A percentile compares a stretch with the other conserved stretches of the same genome.
phyloP scores from a whole-genome alignment of 495 filamentous ascomycete genomes.

The Sordaria brevicollis region DNA sequence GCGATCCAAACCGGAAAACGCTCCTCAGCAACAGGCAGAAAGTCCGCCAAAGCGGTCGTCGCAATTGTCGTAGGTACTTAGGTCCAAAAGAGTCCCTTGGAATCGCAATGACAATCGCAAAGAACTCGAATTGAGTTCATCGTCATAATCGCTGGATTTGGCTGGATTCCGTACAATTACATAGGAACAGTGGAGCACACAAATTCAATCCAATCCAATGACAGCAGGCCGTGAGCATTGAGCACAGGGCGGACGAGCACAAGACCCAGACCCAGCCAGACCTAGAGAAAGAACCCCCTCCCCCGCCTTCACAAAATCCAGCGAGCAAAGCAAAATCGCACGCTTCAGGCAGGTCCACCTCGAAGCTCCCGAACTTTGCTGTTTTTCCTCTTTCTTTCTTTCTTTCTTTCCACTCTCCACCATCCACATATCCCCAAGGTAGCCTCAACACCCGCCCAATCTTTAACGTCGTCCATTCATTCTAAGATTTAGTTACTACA shows the following conservation, averaged over 20 bases:
- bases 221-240: neutral
- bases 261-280: constrained; percentile 1
- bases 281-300: constrained; percentile 24
- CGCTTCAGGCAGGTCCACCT: neutral
- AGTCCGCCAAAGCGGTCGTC: neutral
- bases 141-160: neutral
- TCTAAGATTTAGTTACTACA: neutral
- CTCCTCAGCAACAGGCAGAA: neutral
- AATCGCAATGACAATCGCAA: no score
- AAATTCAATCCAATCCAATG: neutral
- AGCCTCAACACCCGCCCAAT: neutral
- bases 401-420: constrained; percentile 4
- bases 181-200: neutral
- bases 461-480: neutral
- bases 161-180: neutral
- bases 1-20: neutral
- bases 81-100: neutral
- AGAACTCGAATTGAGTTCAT: no score
- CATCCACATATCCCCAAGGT: neutral
- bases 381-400: constrained; percentile 5
- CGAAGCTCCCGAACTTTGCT: constrained; percentile 7
- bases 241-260: neutral
- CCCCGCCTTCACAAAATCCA: constrained; percentile 32
- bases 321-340: constrained; percentile 22
- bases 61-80: neutral